Conservation (phyloP, 139 green algal genomes). For the Pleodorina starrii region DNA sequence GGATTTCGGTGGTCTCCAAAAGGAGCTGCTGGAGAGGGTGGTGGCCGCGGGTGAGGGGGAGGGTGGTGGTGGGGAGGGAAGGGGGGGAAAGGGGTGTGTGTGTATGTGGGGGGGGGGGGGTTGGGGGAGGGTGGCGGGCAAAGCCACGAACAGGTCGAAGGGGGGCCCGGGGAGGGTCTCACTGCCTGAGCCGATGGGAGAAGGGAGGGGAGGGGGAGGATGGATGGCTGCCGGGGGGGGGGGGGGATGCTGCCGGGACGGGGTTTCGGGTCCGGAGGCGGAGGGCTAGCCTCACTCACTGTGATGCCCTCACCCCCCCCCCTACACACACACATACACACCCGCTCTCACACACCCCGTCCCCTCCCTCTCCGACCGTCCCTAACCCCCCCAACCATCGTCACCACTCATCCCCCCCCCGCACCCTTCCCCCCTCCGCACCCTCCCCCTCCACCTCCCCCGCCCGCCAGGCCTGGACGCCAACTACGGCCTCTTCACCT, state of each 20-base stretch:
- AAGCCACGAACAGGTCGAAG: no score
- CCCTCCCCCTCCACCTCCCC: neutral
- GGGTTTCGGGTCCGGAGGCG: no score
- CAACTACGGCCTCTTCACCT: conserved; percentile 77
- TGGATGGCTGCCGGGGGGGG: no score
- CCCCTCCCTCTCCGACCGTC: neutral
- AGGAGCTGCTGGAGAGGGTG: conserved; percentile 88
- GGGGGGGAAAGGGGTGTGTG: neutral
- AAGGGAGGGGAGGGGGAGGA: no score
- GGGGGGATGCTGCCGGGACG: no score
- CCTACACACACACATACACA: no score
- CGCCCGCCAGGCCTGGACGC: conserved; percentile 48
- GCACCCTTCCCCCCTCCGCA: neutral
- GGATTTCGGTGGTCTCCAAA: conserved; percentile 88
- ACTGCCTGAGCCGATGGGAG: no score
- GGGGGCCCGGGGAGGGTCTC: no score
- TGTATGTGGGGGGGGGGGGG: no score
- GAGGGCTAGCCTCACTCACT: no score
- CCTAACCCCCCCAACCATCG: neutral
- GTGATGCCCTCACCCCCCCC: neutral
- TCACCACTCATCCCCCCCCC: neutral
- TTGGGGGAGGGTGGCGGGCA: no score
- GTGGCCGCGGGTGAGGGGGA: conserved; percentile 39
- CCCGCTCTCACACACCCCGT: no score
- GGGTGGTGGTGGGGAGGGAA: neutral